Base-by-base conservation (phyloP, 2,329 filamentous ascomycete genomes). In the Verruconis gallopava region DNA sequence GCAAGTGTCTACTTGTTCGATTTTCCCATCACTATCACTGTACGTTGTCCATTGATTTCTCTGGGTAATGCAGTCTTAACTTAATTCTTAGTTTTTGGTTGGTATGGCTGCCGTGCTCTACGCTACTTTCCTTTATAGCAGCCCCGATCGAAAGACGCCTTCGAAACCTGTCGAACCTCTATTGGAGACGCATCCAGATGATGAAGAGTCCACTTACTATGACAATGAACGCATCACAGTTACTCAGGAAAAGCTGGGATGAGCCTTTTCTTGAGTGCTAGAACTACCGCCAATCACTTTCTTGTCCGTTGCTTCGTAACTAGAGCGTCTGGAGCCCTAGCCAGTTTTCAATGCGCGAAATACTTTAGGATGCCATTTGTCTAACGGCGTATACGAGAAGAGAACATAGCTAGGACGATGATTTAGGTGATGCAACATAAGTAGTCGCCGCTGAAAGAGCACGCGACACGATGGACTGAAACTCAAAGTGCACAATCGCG, bases 1-100 rank as follows among this genome's bases (percentile, higher is more conserved):
- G 83, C 84, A 40, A 94, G 86, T 55, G 73, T 93, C 2, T 79
- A 77, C 62, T 81, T 94, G 49, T 94, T 96, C 57, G 73, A 88
- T 38, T 85, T 93, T 50, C 63, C 76, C 37, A 72, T 91, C 34
- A 83, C 81, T 1, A 54, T 69, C 19, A 75, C 77, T 49, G 85
- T 93, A 72, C 65, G 81, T 69, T 69, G 14, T 17, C 37, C 44
- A 9, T 42, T 6, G 21, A 15, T 39, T 47, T 46, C 18, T 33
- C 15, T 21, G 4, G 17, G 14, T 38, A 43, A 22, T 35, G 22
- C 3, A 28, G 12, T 14, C 33, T 15, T 12, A 37, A 48, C 38
- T 39, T 51, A 15, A 41, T 4, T 15, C 30, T 5, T 30, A 95
- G 88, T 94, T 93, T 58, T 54, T 93, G 28, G 47, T 85, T 38